phyloP scores from a whole-genome alignment of 1,284 basidiomycete species.

The Waitea zeae region DNA sequence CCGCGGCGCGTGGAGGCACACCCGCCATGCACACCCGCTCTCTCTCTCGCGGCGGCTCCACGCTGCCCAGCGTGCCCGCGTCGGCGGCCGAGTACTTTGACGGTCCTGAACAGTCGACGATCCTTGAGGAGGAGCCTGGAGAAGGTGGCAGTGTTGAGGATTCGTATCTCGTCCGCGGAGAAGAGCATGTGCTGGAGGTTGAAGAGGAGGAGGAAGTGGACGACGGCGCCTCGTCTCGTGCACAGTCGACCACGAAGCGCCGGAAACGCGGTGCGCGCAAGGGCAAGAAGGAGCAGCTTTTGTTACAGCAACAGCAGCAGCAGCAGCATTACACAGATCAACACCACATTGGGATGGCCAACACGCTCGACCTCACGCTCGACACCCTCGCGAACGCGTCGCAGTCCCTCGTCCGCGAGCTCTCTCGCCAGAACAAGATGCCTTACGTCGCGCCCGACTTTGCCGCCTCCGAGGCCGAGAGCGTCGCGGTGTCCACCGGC shows the following conservation, averaged over 20 bases:
- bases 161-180: too few species aligned
- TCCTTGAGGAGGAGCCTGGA: slow-evolving; percentile 34
- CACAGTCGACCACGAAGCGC: slow-evolving; percentile 50
- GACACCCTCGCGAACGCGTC: slow-evolving; percentile 64
- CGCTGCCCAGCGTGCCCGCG: not conserved
- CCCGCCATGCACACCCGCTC: slow-evolving; percentile 2
- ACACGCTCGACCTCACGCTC: slow-evolving; percentile 32
- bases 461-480: slow-evolving; percentile 2
- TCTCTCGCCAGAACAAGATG: slow-evolving; percentile 32
- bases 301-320: slow-evolving; percentile 4
- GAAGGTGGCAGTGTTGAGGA: slow-evolving; percentile 25
- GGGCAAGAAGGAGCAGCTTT: slow-evolving; percentile 29
- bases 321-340: not conserved
- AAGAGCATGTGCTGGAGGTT: slow-evolving; percentile 18
- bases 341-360: too few species aligned
- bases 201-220: slow-evolving; percentile 18
- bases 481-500: slow-evolving; percentile 6
- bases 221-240: slow-evolving; percentile 25
- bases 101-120: slow-evolving; percentile 23
- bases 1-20: too few species aligned
- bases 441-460: not conserved
- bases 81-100: not conserved
- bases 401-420: slow-evolving; percentile 69
- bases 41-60: slow-evolving; percentile 2
- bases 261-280: slow-evolving; percentile 69